Conservation (phyloP, 768 basidiomycete species). For the Boletus vinaceobasis region DNA sequence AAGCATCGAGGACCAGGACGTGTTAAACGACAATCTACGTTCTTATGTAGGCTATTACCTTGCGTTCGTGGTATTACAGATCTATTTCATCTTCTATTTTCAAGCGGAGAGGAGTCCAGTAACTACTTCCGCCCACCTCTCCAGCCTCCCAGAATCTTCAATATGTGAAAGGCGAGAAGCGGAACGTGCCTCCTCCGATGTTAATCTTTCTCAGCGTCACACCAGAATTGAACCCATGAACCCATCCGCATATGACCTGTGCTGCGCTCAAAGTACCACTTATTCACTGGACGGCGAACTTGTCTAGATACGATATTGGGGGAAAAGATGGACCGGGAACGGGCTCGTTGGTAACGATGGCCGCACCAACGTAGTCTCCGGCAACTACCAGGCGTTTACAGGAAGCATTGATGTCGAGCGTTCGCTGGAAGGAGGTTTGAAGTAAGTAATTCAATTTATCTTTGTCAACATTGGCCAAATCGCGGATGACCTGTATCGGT, state of each 20-base stretch:
- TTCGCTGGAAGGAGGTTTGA: slow-evolving; percentile 81
- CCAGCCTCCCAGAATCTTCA: slow-evolving; percentile 66
- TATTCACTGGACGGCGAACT: slow-evolving; percentile 97
- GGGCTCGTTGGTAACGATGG: too few relatives aligned
- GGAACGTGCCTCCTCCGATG: slow-evolving; percentile 63
- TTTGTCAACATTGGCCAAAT: slow-evolving; percentile 66
- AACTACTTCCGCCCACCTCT: slow-evolving; percentile 65
- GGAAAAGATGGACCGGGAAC: slow-evolving; percentile 29
- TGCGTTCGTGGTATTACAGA: slow-evolving; percentile 8
- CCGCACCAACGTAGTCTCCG: too few relatives aligned
- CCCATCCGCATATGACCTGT: slow-evolving; percentile 85
- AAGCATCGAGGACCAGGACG: not conserved
- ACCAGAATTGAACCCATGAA: slow-evolving; percentile 96
- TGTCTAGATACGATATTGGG: slow-evolving; percentile 91
- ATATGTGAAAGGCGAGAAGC: slow-evolving; percentile 66
- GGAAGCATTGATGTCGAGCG: slow-evolving; percentile 69
- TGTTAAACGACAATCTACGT: not conserved
- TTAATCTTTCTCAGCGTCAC: slow-evolving; percentile 90
- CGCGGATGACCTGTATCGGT: slow-evolving; percentile 78
- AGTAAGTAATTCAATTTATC: slow-evolving; percentile 74
- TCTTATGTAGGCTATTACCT: not conserved
- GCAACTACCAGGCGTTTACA: slow-evolving; percentile 86
- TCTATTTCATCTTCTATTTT: slow-evolving; percentile 40
- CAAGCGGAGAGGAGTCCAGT: slow-evolving; percentile 76
- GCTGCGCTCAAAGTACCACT: slow-evolving; percentile 98